These are phyloP conservation scores for Epichloe festucae DNA, from an alignment of 2,329 filamentous ascomycete species.

Conservation along the genomic window DNA sequence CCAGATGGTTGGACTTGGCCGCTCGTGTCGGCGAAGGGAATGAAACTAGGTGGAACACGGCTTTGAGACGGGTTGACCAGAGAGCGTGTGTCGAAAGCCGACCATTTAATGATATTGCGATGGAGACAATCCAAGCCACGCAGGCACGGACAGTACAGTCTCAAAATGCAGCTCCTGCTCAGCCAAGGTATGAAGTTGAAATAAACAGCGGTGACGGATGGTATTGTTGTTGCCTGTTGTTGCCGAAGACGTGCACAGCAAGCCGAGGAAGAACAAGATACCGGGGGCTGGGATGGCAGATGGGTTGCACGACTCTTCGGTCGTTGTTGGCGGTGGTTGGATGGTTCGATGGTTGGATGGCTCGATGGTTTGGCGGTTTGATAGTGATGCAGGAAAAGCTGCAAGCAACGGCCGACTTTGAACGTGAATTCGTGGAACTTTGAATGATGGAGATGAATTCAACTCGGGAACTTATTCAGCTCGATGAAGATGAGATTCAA, in stretches of 20 bases:
- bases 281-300: not conserved
- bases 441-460: not conserved
- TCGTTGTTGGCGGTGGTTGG: not conserved
- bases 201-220: not conserved
- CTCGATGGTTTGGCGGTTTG: not conserved
- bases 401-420: not conserved
- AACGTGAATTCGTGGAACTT: not conserved
- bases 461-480: not conserved
- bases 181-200: not conserved
- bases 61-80: not conserved
- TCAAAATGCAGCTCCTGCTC: not conserved
- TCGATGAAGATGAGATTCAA: not conserved
- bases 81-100: not conserved
- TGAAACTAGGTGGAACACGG: constrained; percentile 2
- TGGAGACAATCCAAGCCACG: not conserved
- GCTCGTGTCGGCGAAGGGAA: not conserved
- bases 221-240: not conserved
- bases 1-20: not conserved
- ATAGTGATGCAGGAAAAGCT: not conserved
- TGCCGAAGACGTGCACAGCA: not conserved
- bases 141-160: not conserved
- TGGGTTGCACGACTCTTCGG: not conserved
- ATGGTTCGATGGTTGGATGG: not conserved
- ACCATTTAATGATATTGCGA: not conserved
- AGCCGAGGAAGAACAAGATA: not conserved